Conservation (phyloP, 202 grass and related monocot genomes). For the Schoenoplectus triqueter region DNA sequence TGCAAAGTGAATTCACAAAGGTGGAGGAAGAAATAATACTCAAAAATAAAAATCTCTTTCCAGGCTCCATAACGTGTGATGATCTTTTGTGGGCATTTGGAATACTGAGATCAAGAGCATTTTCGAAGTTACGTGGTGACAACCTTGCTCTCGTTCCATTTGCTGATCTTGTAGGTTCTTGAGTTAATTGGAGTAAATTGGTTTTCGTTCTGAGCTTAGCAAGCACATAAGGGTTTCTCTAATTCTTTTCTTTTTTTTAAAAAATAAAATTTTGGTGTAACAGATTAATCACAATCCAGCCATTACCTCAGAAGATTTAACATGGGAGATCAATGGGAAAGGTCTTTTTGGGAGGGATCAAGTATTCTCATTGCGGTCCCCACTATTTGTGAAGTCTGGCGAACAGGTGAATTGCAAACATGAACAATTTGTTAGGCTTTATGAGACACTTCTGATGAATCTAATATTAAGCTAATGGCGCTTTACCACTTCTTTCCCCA, state of each 20-base stretch:
- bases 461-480: not conserved
- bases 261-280: constrained; percentile 29
- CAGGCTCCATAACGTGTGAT: constrained; percentile 56
- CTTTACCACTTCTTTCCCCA: not conserved
- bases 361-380: constrained; percentile 76
- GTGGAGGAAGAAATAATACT: constrained; percentile 71
- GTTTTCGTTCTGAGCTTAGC: constrained; percentile 3
- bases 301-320: constrained; percentile 64
- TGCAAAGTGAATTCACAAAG: constrained; percentile 74
- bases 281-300: constrained; percentile 77
- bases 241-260: not conserved
- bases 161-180: constrained; percentile 80
- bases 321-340: constrained; percentile 93
- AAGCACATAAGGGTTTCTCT: not conserved
- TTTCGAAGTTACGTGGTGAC: constrained; percentile 69
- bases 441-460: constrained; percentile 8
- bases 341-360: constrained; percentile 64
- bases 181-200: not conserved
- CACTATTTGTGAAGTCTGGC: constrained; percentile 64
- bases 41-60: constrained; percentile 71
- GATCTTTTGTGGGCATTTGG: constrained; percentile 95
- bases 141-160: constrained; percentile 93
- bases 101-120: constrained; percentile 89
- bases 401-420: constrained; percentile 56
- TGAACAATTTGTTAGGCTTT: not conserved